Percentiles rank a stretch among this genome's conserved stretches.
Evolutionary conservation across 2,329 filamentous ascomycete species (phyloP).

Genomic region (Onygena corvina): DNA sequence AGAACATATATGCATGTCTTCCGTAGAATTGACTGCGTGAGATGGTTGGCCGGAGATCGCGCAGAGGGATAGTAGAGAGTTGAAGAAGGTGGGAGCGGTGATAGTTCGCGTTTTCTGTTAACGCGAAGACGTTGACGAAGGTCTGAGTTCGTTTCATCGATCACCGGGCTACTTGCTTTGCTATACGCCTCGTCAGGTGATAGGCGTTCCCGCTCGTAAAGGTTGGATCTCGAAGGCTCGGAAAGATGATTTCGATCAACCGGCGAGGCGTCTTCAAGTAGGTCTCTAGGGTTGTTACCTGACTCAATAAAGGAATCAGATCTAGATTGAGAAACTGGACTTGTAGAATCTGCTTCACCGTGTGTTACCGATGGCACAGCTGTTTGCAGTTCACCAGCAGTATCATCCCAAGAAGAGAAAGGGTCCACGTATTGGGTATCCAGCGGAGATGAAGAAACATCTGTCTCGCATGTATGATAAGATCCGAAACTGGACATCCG

Average conservation of each 20-base stretch:
- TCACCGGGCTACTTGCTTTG: neutral
- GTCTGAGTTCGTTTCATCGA: slow-evolving; percentile 23
- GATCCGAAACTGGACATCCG: slow-evolving; percentile 32
- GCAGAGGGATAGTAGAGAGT: slow-evolving; percentile 45
- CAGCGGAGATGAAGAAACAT: neutral
- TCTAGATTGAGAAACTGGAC: neutral
- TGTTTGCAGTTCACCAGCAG: neutral
- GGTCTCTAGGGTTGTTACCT: neutral
- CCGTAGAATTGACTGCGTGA: slow-evolving; percentile 55
- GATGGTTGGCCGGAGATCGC: slow-evolving; percentile 37
- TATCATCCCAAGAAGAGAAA: neutral
- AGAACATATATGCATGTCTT: slow-evolving; percentile 68
- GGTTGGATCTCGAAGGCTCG: neutral
- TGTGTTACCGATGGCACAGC: neutral
- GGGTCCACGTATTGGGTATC: neutral
- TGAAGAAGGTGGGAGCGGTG: slow-evolving; percentile 55
- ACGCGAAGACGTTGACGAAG: slow-evolving; percentile 46
- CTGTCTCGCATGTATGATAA: slow-evolving; percentile 28
- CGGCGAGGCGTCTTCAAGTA: neutral
- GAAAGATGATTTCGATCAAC: neutral
- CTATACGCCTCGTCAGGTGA: neutral
- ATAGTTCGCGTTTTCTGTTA: slow-evolving; percentile 46
- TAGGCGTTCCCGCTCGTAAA: neutral
- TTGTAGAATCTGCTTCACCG: neutral
- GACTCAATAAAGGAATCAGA: neutral